Conservation (phyloP, 495 filamentous ascomycete genomes). For the Penicillium fimorum region DNA sequence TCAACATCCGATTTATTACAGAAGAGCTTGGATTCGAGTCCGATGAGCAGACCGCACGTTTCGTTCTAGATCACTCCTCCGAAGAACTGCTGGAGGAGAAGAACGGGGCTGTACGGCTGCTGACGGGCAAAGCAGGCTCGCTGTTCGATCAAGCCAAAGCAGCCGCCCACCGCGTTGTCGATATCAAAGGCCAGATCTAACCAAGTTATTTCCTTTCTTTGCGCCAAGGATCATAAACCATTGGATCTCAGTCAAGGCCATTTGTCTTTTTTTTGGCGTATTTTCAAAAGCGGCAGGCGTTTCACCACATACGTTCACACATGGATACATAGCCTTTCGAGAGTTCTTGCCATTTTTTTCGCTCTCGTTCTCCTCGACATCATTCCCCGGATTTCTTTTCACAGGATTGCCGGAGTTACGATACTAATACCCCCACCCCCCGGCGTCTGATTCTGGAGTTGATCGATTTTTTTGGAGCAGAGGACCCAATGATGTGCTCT, state of each 20-base stretch:
- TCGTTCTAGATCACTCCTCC: constrained; percentile 75
- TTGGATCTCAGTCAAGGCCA: constrained; percentile 5
- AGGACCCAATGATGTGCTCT: neutral
- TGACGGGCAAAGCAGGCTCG: constrained; percentile 67
- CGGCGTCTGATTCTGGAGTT: constrained; percentile 6
- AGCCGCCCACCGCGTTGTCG: constrained; percentile 77
- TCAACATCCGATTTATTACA: constrained; percentile 86
- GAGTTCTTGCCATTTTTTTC: constrained; percentile 10
- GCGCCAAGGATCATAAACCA: constrained; percentile 7
- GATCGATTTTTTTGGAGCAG: neutral
- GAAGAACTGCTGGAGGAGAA: constrained; percentile 76
- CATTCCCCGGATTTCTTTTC: constrained; percentile 8
- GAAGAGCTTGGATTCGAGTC: constrained; percentile 95
- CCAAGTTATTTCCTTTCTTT: constrained; percentile 6
- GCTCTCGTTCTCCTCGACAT: constrained; percentile 16
- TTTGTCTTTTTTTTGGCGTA: constrained; percentile 9
- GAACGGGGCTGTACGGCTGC: constrained; percentile 67
- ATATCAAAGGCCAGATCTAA: constrained; percentile 97
- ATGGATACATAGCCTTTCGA: neutral
- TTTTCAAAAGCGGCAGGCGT: constrained; percentile 21
- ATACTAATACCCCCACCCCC: constrained; percentile 25
- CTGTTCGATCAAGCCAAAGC: constrained; percentile 71
- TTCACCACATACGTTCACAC: neutral
- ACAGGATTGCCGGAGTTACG: neutral
- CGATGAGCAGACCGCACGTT: constrained; percentile 84